Evolutionary conservation across 208 protist genomes (phyloP).

Genomic region (Trypanosoma congolense): DNA sequence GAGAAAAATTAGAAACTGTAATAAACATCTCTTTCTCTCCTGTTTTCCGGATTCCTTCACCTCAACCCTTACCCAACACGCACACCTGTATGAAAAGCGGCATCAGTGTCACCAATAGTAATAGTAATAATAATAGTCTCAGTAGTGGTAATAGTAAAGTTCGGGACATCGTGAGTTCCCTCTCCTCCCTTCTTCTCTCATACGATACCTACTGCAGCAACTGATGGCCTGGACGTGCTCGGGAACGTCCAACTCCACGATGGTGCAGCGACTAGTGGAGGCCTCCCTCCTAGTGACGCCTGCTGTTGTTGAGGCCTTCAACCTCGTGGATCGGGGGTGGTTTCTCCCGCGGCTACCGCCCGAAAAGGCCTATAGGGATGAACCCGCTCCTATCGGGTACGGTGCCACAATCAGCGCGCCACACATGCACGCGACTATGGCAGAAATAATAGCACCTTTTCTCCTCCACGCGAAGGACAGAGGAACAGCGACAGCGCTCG

Average conservation of each 20-base stretch:
- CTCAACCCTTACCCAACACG: too few species aligned
- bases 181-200: background rate
- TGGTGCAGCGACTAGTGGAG: slow-evolving; percentile 52
- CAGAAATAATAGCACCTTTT: slow-evolving; percentile 63
- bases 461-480: slow-evolving; percentile 12
- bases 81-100: too few species aligned
- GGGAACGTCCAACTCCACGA: slow-evolving; percentile 48
- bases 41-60: too few species aligned
- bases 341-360: slow-evolving; percentile 36
- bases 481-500: slow-evolving; percentile 32
- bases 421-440: slow-evolving; percentile 89
- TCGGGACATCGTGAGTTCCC: too few species aligned
- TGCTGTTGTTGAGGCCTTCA: slow-evolving; percentile 56
- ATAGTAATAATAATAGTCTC: too few species aligned
- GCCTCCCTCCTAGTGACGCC: slow-evolving; percentile 46
- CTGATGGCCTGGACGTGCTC: slow-evolving; percentile 81
- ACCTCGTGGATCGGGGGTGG: slow-evolving; percentile 65
- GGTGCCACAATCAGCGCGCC: slow-evolving; percentile 85
- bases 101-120: too few species aligned
- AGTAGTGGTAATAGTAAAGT: too few species aligned
- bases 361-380: slow-evolving; percentile 56
- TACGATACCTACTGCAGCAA: too few species aligned
- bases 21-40: too few species aligned
- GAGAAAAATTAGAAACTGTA: too few species aligned
- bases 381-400: slow-evolving; percentile 75